A percentile compares a stretch with the other conserved stretches of the same genome.
phyloP scores from a whole-genome alignment of 177 flowering plant species.

The Vitis hybrid region DNA sequence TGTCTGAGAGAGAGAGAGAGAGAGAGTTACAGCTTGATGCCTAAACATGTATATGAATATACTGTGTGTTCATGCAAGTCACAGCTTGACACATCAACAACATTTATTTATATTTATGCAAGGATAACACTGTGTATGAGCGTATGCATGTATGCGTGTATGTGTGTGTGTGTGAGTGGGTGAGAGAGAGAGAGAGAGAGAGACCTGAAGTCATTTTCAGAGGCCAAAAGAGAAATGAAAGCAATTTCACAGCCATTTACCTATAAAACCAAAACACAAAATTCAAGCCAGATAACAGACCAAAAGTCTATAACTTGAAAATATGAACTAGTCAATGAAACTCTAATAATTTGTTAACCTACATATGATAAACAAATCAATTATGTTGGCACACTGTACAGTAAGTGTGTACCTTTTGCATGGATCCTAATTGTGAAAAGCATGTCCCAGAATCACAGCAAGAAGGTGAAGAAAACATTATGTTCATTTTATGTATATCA shows the following conservation, averaged over 20 bases:
- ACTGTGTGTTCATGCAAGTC: too few relatives aligned
- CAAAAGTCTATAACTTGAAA: not conserved
- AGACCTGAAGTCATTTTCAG: slow-evolving; percentile 55
- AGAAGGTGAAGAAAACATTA: not conserved
- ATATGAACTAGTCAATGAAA: not conserved
- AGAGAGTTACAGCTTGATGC: too few relatives aligned
- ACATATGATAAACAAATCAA: not conserved
- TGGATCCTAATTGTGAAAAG: not conserved
- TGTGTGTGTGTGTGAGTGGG: too few relatives aligned
- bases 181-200: slow-evolving; percentile 5
- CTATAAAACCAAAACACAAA: slow-evolving; percentile 19
- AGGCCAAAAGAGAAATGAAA: slow-evolving; percentile 44
- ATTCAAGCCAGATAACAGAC: not conserved
- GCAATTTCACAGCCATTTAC: slow-evolving; percentile 56
- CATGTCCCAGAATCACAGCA: not conserved
- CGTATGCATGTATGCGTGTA: too few relatives aligned
- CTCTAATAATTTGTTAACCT: not conserved
- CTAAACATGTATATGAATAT: too few relatives aligned
- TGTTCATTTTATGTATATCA: not conserved
- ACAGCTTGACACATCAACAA: too few relatives aligned
- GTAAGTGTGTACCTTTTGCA: not conserved
- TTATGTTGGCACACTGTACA: not conserved
- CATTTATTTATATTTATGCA: too few relatives aligned
- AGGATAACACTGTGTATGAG: too few relatives aligned
- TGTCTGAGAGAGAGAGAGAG: too few relatives aligned